Conservation (phyloP, 1,284 basidiomycete genomes). For the Vanrija pseudolonga region DNA sequence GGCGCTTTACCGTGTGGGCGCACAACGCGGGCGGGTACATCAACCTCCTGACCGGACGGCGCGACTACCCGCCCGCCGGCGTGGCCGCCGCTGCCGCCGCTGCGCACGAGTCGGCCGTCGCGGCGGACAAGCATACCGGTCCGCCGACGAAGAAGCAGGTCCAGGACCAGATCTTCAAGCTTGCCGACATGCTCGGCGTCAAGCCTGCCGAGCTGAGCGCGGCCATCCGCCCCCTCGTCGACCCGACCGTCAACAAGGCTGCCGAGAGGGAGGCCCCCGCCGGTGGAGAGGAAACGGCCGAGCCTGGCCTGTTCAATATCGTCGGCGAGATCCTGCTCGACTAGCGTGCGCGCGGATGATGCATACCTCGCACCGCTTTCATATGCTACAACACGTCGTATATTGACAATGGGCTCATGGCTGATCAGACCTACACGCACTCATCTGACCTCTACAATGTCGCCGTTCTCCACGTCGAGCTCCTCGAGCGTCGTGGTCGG, state of each 20-base stretch:
- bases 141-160: slow-evolving; percentile 21
- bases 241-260: slow-evolving; percentile 46
- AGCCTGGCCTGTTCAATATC: slow-evolving; percentile 34
- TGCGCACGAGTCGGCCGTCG: slow-evolving; percentile 11
- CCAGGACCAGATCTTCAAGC: slow-evolving; percentile 40
- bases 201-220: slow-evolving; percentile 43
- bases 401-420: not conserved
- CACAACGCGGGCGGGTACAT: slow-evolving; percentile 46
- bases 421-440: not conserved
- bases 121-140: not conserved
- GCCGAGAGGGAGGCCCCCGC: slow-evolving; percentile 29
- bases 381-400: not conserved
- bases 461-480: slow-evolving; percentile 29
- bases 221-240: slow-evolving; percentile 46
- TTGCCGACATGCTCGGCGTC: slow-evolving; percentile 46
- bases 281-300: slow-evolving; percentile 21
- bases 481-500: slow-evolving; percentile 18
- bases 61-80: slow-evolving; percentile 14
- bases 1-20: slow-evolving; percentile 47
- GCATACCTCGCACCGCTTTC: not conserved
- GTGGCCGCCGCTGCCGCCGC: slow-evolving; percentile 14
- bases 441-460: slow-evolving; percentile 23
- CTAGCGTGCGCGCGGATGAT: slow-evolving; percentile 16
- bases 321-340: slow-evolving; percentile 47
- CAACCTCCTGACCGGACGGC: slow-evolving; percentile 43